Percentiles rank a stretch among this genome's conserved stretches.
These are phyloP conservation scores for Aeschynomene evenia DNA, from an alignment of 306 rosid genomes.

Conservation along the genomic window DNA sequence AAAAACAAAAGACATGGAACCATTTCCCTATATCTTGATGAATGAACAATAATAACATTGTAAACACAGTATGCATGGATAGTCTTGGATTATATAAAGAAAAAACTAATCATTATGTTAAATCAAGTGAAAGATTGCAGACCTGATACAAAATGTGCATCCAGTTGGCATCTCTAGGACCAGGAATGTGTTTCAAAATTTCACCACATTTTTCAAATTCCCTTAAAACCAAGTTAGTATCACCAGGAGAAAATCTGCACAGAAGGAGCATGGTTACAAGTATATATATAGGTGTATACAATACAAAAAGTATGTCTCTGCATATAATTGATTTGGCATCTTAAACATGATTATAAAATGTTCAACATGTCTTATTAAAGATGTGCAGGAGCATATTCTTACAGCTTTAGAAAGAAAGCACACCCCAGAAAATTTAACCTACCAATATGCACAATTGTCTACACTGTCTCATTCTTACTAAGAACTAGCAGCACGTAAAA, in stretches of 20 bases:
- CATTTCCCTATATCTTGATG: background rate
- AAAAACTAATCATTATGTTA: constrained; percentile 3
- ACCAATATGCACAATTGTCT: background rate
- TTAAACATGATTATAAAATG: constrained; percentile 8
- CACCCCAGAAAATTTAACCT: background rate
- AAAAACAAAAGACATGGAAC: background rate
- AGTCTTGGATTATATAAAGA: background rate
- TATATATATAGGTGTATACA: background rate
- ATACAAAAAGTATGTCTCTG: background rate
- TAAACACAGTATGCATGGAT: background rate
- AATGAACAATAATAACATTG: background rate
- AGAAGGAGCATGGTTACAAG: constrained; percentile 13
- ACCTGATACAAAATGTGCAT: constrained; percentile 94
- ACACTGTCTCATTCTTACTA: background rate
- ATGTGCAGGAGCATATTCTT: constrained; percentile 1
- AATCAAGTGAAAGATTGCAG: constrained; percentile 20
- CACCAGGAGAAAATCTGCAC: constrained; percentile 84
- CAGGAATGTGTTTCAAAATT: constrained; percentile 90
- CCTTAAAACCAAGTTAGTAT: constrained; percentile 81
- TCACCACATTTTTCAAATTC: constrained; percentile 97
- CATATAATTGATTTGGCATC: background rate
- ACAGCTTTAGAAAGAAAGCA: constrained; percentile 13
- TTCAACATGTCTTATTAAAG: background rate
- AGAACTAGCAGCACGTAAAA: background rate
- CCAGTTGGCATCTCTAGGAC: constrained; percentile 96